phyloP scores from a whole-genome alignment of 768 basidiomycete species.

The Amanita exitialis region DNA sequence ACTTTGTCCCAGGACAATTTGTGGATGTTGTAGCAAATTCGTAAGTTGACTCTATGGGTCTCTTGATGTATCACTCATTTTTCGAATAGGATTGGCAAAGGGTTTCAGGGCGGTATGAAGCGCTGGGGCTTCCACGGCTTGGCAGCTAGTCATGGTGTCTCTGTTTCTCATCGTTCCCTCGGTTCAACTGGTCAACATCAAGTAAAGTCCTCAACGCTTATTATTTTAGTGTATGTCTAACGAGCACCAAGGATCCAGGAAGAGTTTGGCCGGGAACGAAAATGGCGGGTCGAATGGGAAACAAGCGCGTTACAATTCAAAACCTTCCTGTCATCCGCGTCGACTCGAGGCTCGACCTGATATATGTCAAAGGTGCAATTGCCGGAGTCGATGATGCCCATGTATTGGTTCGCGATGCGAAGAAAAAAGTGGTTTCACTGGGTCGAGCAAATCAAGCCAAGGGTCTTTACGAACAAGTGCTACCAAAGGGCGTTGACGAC shows the following conservation, averaged over 20 bases:
- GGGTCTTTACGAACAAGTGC: constrained; percentile 64
- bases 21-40: constrained; percentile 88
- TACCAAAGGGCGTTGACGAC: constrained; percentile 74
- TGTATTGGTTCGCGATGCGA: constrained; percentile 79
- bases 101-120: constrained; percentile 97
- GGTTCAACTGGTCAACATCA: constrained; percentile 95
- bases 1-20: constrained; percentile 95
- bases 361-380: constrained; percentile 87
- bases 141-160: constrained; percentile 92
- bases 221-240: constrained; percentile 4
- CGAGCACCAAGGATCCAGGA: constrained; percentile 70
- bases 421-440: constrained; percentile 68
- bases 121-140: constrained; percentile 89
- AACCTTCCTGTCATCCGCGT: constrained; percentile 86
- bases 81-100: constrained; percentile 78
- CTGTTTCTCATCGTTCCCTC: constrained; percentile 84
- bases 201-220: constrained; percentile 27
- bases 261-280: constrained; percentile 96
- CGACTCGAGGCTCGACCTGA: constrained; percentile 75
- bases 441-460: constrained; percentile 58
- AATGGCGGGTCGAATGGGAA: constrained; percentile 94
- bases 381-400: constrained; percentile 87
- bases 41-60: constrained; percentile 39
- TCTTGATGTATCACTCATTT: background rate
- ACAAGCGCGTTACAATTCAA: constrained; percentile 69